Conservation (phyloP, 176 grass and related monocot genomes). For the Typha latifolia region DNA sequence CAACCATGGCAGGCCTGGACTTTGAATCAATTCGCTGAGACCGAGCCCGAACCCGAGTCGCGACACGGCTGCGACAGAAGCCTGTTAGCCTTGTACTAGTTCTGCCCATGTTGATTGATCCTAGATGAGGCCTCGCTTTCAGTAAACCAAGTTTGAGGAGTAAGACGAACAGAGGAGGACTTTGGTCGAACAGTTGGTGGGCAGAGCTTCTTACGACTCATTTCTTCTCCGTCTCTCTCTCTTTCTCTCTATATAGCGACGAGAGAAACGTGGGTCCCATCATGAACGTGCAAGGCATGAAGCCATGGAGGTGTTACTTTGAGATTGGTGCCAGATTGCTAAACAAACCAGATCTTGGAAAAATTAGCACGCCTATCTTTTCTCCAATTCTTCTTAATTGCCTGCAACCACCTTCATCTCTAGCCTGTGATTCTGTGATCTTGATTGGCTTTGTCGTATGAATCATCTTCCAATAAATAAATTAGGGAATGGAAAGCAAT, state of each 20-base stretch:
- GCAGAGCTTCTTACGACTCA: neutral
- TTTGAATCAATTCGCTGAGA: neutral
- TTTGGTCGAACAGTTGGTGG: neutral
- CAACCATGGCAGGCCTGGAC: neutral
- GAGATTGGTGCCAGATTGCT: neutral
- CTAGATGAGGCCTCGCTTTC: neutral
- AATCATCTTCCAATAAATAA: neutral
- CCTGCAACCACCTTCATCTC: neutral
- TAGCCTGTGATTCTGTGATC: neutral
- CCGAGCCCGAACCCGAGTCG: conserved; percentile 20
- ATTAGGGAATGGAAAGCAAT: neutral
- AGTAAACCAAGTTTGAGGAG: neutral
- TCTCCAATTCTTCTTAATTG: too few relatives aligned
- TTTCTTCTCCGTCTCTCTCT: neutral
- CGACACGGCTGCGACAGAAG: conserved; percentile 9
- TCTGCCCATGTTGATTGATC: neutral
- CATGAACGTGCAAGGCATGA: conserved; percentile 15
- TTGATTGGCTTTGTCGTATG: neutral
- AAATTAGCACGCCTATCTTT: neutral
- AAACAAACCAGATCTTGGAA: neutral
- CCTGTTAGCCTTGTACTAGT: conserved; percentile 11
- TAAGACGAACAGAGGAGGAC: neutral
- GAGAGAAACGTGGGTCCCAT: neutral
- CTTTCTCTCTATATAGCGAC: neutral
- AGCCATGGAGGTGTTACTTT: neutral